Conservation (phyloP, 768 basidiomycete genomes). For the Grammothele lineata region DNA sequence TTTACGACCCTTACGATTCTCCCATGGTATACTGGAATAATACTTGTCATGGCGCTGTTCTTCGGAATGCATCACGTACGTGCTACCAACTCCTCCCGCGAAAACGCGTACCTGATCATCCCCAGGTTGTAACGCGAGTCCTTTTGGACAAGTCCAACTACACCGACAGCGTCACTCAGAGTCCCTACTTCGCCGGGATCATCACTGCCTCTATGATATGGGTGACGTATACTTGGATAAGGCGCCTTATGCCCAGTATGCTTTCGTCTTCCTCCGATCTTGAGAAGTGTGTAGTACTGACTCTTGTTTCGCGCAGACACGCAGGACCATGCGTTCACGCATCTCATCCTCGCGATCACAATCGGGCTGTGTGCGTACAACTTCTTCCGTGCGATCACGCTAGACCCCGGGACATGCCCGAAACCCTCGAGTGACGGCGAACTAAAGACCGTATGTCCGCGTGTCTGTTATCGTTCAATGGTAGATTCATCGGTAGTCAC, state of each 20-base stretch:
- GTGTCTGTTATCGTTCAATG: background rate
- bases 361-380: conserved; percentile 78
- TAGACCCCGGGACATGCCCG: conserved; percentile 89
- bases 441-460: conserved; percentile 62
- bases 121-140: conserved; percentile 77
- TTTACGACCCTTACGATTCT: conserved; percentile 80
- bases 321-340: conserved; percentile 67
- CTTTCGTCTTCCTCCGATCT: background rate
- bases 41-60: conserved; percentile 82
- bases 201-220: conserved; percentile 83
- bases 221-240: conserved; percentile 82
- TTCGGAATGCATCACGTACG: conserved; percentile 92
- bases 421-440: conserved; percentile 79
- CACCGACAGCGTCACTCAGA: conserved; percentile 78
- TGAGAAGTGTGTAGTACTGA: too few relatives aligned
- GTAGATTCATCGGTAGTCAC: background rate
- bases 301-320: conserved; percentile 60
- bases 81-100: conserved; percentile 7
- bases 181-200: conserved; percentile 92
- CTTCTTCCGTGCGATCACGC: conserved; percentile 84
- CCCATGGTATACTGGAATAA: conserved; percentile 86
- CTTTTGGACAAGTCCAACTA: conserved; percentile 78
- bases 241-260: conserved; percentile 69
- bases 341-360: conserved; percentile 69
- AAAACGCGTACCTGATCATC: too few relatives aligned